A percentile compares a stretch with the other conserved stretches of the same genome.
These are phyloP conservation scores for Cryptococcus hybrid DNA, from an alignment of 1,284 basidiomycete genomes.

Conservation along the genomic window DNA sequence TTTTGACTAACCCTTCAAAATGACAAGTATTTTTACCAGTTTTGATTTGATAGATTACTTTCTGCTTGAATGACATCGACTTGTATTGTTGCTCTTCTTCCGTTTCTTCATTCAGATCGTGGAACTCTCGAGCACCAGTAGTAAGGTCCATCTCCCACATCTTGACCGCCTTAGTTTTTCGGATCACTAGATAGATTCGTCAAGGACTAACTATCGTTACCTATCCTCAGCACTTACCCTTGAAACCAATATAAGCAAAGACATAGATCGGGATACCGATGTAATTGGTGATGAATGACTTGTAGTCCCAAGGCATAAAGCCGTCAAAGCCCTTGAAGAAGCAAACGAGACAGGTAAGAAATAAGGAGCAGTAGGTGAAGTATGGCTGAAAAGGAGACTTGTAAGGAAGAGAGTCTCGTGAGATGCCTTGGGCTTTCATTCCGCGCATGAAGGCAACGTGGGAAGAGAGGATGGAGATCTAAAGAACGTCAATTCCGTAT, in stretches of 20 bases:
- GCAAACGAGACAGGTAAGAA: constrained; percentile 60
- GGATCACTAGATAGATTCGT: constrained; percentile 39
- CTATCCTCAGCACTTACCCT: constrained; percentile 38
- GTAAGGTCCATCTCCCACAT: constrained; percentile 62
- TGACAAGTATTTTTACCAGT: constrained; percentile 33
- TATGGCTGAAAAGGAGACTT: constrained; percentile 54
- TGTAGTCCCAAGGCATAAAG: constrained; percentile 57
- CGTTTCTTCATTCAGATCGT: constrained; percentile 59
- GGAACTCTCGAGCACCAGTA: constrained; percentile 63
- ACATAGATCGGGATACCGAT: constrained; percentile 55
- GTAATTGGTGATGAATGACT: constrained; percentile 61
- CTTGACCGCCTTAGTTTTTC: constrained; percentile 57
- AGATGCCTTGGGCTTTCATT: constrained; percentile 63
- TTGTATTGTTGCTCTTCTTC: constrained; percentile 32
- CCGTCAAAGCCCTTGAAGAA: constrained; percentile 70
- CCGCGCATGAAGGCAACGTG: constrained; percentile 72
- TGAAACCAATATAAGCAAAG: constrained; percentile 61
- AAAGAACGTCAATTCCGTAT: background rate
- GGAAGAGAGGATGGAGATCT: constrained; percentile 62
- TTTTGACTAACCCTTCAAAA: no score
- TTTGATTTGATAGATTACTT: constrained; percentile 38
- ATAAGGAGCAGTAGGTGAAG: constrained; percentile 56
- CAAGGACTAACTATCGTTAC: background rate
- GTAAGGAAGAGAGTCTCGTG: constrained; percentile 64
- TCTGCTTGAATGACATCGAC: constrained; percentile 34